Base-by-base conservation (phyloP, 2,329 filamentous ascomycete genomes). In the Fusarium dlaminii region DNA sequence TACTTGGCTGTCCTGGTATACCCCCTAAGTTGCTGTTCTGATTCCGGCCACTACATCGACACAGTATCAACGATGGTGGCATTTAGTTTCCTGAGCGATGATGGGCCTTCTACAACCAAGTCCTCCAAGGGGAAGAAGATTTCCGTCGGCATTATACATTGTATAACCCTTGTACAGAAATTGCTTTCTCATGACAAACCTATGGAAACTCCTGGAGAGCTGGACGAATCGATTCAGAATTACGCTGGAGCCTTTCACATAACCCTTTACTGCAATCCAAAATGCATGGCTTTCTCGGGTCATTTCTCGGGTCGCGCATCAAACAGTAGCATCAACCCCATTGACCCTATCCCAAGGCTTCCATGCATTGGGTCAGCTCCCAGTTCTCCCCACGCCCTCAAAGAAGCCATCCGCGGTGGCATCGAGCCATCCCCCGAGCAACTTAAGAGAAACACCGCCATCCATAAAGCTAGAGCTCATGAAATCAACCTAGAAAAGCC, bases 71-170 rank as follows among this genome's bases (percentile, higher is more conserved):
- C 22, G 39, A n/a, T 42, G 20, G 37, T 15, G 1, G 39, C 22
- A 42, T 42, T n/a, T 42, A 15, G 22, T 42, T 42, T 42, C 39
- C 39, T 6, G 6, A 8, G 37, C 22, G 22, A 15, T 42, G 22
- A 42, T 42, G 14, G 14, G 22, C 24, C 12, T 20, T 27, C 24
- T 6, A 12, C 24, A 45, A 45, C 24, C 24, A 14, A 45, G 24
- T 3, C 43, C 12, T 5, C 11, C 17, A 27, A 9, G 20, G 0
- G 3, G 10, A 29, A 29, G 18, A 46, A 29, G n/a, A 46, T 5
- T 45, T 2, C 5, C 24, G 1, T 6, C 42, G 11, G 11, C 6
- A 0, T 13, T n/a, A n/a, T 17, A 18, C 22, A 24, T 51, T 24
- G 22, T 34, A 14, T 24, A 2, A 5, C 14, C 18, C 7, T 2